Evolutionary conservation across 2,329 filamentous ascomycete genomes (phyloP).

Genomic region (Nigrospora oryzae): DNA sequence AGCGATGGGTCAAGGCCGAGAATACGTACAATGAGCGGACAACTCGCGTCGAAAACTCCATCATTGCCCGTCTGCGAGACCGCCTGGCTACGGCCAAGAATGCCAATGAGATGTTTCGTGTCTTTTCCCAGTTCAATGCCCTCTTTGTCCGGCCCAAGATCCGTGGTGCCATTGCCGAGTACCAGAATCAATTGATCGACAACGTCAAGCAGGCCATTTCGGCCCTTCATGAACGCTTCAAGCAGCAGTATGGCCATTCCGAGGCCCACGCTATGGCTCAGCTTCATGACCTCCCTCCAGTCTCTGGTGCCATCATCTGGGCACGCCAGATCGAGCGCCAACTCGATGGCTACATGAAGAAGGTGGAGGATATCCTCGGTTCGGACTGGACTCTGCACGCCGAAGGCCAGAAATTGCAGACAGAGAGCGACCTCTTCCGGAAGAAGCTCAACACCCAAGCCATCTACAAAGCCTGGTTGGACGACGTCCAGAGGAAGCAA

Average conservation of each 20-base stretch:
- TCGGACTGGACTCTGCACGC: slow-evolving; percentile 90
- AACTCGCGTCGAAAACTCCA: slow-evolving; percentile 94
- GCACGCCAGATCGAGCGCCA: slow-evolving; percentile 95
- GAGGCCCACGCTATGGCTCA: slow-evolving; percentile 98
- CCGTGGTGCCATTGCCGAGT: slow-evolving; percentile 92
- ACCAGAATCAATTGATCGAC: slow-evolving; percentile 95
- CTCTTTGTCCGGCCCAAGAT: slow-evolving; percentile 99
- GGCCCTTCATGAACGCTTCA: slow-evolving; percentile 90
- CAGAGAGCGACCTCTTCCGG: slow-evolving; percentile 86
- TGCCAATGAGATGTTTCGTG: slow-evolving; percentile 98
- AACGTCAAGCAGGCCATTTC: slow-evolving; percentile 96
- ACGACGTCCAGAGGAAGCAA: slow-evolving; percentile 80
- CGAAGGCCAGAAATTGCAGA: slow-evolving; percentile 88
- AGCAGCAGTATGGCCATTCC: slow-evolving; percentile 96
- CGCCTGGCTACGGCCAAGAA: slow-evolving; percentile 92
- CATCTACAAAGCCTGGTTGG: slow-evolving; percentile 92
- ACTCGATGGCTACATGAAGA: slow-evolving; percentile 93
- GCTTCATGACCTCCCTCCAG: slow-evolving; percentile 86
- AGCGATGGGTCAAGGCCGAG: slow-evolving; percentile 88
- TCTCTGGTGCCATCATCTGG: slow-evolving; percentile 96
- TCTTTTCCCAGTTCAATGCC: slow-evolving; percentile 99
- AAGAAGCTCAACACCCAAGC: slow-evolving; percentile 91
- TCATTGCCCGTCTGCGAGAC: slow-evolving; percentile 89
- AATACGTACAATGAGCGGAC: slow-evolving; percentile 96
- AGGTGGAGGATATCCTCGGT: slow-evolving; percentile 96